Base-by-base conservation (phyloP, 345 rosid species). In the Gossypium mustelinum region DNA sequence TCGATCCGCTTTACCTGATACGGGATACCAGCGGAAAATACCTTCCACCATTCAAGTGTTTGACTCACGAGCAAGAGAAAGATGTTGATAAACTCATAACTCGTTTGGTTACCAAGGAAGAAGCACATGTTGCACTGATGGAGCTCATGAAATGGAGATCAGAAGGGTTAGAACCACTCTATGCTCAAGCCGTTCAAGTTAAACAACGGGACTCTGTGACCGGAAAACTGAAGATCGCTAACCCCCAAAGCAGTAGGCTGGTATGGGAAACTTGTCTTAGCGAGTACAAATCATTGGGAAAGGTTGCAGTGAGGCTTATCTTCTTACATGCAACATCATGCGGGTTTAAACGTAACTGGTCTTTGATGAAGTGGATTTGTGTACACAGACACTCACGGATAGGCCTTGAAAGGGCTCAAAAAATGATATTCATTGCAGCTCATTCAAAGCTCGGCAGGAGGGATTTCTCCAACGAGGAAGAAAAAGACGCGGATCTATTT, bases 131-230 rank as follows among this genome's bases (percentile, higher is more conserved):
- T 68, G 90, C 88, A 16, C 68, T 83, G 50, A 85, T 85, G 88
- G 90, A 87, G 79, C 90, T 87, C 69, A 78, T 87, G 88, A 87
- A 87, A 81, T 87, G 90, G 90, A 83, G 90, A 72, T 63, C 88
- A 55, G 90, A 87, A 83, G 90, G 90, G 68, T 68, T 87, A 27
- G 90, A 87, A 50, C 88, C 90, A 6, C 75, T 87, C 1, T 87
- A 87, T 74, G 90, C 90, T 8, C 88, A 83, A 82, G 90, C 90
- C 45, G 90, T 87, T 75, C 90, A 87, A 81, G 82, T 87, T 57
- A 85, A 83, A 76, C 85, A 83, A 76, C 77, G 77, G 64, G 90
- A 87, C 73, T 84, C 88, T 16, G 65, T 78, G 70, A 87, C 87
- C 2, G 88, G 90, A 27, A 87, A 85, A 81, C 77, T 87, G 90